A percentile compares a stretch with the other conserved stretches of the same genome.
Evolutionary conservation across 2,329 filamentous ascomycete genomes (phyloP).

Genomic region (Nemania serpens): DNA sequence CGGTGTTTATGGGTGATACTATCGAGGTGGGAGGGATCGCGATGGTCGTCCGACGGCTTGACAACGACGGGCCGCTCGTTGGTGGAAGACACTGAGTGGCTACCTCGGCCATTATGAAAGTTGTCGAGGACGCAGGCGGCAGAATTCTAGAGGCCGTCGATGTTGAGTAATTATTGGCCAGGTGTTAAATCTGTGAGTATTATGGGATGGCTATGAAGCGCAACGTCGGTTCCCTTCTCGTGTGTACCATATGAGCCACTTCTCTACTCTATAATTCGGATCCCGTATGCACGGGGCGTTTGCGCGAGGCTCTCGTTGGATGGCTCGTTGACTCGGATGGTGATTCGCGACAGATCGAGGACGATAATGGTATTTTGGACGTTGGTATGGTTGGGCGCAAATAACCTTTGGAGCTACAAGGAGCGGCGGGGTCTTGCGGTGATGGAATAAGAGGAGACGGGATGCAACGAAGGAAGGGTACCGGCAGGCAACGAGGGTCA

Average conservation of each 20-base stretch:
- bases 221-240: conserved; percentile 2
- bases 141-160: background rate
- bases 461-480: background rate
- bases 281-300: background rate
- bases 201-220: conserved; percentile 15
- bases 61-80: conserved; percentile 27
- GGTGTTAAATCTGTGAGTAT: conserved; percentile 1
- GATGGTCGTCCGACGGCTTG: conserved; percentile 37
- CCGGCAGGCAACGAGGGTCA: background rate
- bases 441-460: background rate
- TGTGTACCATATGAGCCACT: conserved; percentile 15
- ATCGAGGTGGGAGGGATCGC: conserved; percentile 36
- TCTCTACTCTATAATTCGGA: background rate
- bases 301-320: conserved; percentile 3
- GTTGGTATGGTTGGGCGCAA: background rate
- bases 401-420: background rate
- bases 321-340: background rate
- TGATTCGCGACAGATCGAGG: background rate
- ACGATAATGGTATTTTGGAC: background rate
- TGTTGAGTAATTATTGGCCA: background rate
- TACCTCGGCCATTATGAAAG: conserved; percentile 36
- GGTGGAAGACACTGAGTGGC: conserved; percentile 31
- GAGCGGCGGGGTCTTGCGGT: background rate
- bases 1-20: conserved; percentile 31
- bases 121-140: background rate